Conservation (phyloP, 352 stramenopile species). For the Globisporangium cederbergense region DNA sequence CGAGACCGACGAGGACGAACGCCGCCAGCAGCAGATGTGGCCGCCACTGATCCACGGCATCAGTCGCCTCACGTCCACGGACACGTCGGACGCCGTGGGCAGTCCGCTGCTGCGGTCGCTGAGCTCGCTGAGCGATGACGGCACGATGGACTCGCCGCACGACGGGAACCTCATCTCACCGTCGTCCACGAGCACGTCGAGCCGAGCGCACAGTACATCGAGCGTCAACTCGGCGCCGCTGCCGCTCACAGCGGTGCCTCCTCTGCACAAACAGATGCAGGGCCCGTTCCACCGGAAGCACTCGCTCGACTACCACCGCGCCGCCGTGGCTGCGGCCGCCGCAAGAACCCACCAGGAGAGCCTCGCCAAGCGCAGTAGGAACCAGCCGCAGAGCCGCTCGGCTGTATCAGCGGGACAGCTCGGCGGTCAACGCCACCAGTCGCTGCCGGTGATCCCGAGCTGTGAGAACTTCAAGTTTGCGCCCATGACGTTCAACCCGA, state of each 20-base stretch:
- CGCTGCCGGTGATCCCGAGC: slow-evolving; percentile 52
- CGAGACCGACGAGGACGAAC: slow-evolving; percentile 1
- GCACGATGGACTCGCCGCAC: slow-evolving; percentile 34
- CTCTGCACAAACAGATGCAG: slow-evolving; percentile 21
- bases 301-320: slow-evolving; percentile 31
- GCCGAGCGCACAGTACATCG: slow-evolving; percentile 24
- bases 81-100: slow-evolving; percentile 21
- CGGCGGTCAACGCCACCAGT: slow-evolving; percentile 38
- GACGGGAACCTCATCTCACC: slow-evolving; percentile 56
- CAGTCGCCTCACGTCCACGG: slow-evolving; percentile 17
- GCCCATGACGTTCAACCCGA: slow-evolving; percentile 13
- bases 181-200: slow-evolving; percentile 53
- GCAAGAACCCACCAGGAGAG: slow-evolving; percentile 21
- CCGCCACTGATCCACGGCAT: slow-evolving; percentile 9
- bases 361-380: slow-evolving; percentile 8
- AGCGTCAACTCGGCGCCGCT: slow-evolving; percentile 35
- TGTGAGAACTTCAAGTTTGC: slow-evolving; percentile 31
- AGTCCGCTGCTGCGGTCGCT: slow-evolving; percentile 39
- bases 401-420: background rate
- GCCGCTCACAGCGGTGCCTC: slow-evolving; percentile 9
- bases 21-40: slow-evolving; percentile 7
- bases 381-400: slow-evolving; percentile 15
- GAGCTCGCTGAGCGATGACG: slow-evolving; percentile 36
- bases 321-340: slow-evolving; percentile 19
- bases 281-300: slow-evolving; percentile 34